Base-by-base conservation (phyloP, 1,284 basidiomycete genomes). In the Ganoderma boninense region DNA sequence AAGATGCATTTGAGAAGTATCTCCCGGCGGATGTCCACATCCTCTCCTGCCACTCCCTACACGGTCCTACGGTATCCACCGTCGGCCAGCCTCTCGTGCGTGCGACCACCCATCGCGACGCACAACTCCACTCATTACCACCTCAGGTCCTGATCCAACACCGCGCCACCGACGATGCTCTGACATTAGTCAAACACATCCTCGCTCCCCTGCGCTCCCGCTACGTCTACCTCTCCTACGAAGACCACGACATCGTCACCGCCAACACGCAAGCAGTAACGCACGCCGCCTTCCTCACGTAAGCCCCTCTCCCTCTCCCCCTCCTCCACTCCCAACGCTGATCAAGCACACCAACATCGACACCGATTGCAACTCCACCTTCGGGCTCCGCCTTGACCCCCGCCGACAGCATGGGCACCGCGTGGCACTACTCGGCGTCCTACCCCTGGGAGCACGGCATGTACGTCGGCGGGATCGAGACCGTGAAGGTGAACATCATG, bases 191-290 rank as follows among this genome's bases (percentile, higher is more conserved):
- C 18, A 96, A 99, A 81, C 88, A 87, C 71, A 91, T 99, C 60
- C 89, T 99, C 71, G 84, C 86, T 1, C 92, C 92, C n/a, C 91
- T 99, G 78, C 87, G 89, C 65, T 95, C 92, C 52, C 92, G 97
- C 69, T 96, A 92, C 77, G 97, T 99, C 67, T 93, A 98, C 79
- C 86, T 99, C 66, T 93, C 91, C 40, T 99, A 98, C 83, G 95
- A 98, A 75, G 96, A 99, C 73, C 97, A 99, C 80, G 97, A 99
- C 77, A 87, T 90, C 62, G 95, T 99, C 63, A 99, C 97, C 0
- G 97, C 97, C 29, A 99, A 99, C 77, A 99, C 98, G 0, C 97
- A 99, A 83, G 97, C 97, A 0, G 97, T 98, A 26, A 99, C 97
- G 0, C 98, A 99, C 77, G 97, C 97, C 16, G 97, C 97, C 0